phyloP scores from a whole-genome alignment of 306 rosid genomes.

The Benincasa hispida region DNA sequence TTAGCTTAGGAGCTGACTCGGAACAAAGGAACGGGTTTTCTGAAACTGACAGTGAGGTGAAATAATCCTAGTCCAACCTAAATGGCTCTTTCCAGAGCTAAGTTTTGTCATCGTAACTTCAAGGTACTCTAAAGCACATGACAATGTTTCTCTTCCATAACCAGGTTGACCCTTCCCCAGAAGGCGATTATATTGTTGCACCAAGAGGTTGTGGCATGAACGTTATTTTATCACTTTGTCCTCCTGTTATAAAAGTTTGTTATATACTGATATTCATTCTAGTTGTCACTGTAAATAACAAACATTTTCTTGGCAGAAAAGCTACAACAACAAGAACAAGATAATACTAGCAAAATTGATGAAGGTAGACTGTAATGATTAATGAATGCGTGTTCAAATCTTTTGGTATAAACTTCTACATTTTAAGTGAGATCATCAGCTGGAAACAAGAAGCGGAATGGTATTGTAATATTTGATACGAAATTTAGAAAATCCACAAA shows the following conservation, averaged over 20 bases:
- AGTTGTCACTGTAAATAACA: conserved; percentile 4
- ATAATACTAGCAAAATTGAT: conserved; percentile 35
- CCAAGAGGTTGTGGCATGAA: conserved; percentile 42
- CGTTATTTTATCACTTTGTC: neutral
- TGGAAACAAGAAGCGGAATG: neutral
- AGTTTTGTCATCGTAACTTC: neutral
- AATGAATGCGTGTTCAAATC: neutral
- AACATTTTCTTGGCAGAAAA: conserved; percentile 36
- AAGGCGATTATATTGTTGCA: conserved; percentile 50
- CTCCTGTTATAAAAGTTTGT: neutral
- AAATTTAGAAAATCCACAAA: neutral
- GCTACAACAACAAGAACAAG: conserved; percentile 35
- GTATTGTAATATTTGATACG: neutral
- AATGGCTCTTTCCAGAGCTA: neutral
- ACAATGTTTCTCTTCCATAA: conserved; percentile 10
- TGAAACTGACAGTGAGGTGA: conserved; percentile 46
- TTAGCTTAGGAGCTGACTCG: conserved; percentile 40
- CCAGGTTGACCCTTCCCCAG: conserved; percentile 60
- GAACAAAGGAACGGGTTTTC: conserved; percentile 23
- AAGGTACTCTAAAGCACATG: neutral
- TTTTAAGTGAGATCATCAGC: neutral
- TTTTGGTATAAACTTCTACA: neutral
- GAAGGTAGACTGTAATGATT: conserved; percentile 40
- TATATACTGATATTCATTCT: neutral
- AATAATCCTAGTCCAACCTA: neutral